Evolutionary conservation across 768 basidiomycete species (phyloP), one percentile per base, ranked within the genome.

Genomic region (Psilocybe tampanensis): DNA sequence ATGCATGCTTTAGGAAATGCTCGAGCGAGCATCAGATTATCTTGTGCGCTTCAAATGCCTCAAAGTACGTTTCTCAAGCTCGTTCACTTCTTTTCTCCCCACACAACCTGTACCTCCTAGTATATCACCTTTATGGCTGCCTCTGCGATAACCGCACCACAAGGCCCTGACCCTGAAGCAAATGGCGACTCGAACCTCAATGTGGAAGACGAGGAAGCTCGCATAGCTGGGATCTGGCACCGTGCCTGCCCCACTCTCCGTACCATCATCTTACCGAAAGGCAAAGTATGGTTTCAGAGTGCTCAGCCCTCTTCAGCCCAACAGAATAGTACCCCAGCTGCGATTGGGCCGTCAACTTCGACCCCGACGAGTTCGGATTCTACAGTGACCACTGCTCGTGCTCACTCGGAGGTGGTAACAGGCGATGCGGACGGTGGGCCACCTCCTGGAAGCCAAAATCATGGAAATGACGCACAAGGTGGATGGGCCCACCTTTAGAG

Each of bases 181-280:
- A 23, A 3, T 12, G 22, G 12, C 17, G 22, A 7, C n/a, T 11
- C 52, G 22, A 23, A 21, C 9, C 4, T 23, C 8, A 24, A 44
- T 15, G 48, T 22, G 23, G 69, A 70, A 21, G 47, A 56, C 8
- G 74, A 80, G 53, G 86, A 88, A 64, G 71, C 73, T 15, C 69
- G 71, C 58, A 78, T 88, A 11, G 86, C 82, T n/a, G 69, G 69
- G 44, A 63, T 69, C 44, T 88, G 86, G 86, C 80, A 82, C 53
- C 61, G 67, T 19, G 78, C 79, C 22, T 88, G 86, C 67, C 82
- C 84, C 3, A 84, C 85, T 0, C 72, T 88, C 26, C 75, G 75
- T 55, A 87, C 87, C 0, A 84, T 89, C 52, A 86, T 89, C 15
- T 69, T 89, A 0, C 86, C 87, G 0, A 76, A 77, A 56, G 87